These are phyloP conservation scores for Circinella minor DNA, from an alignment of 371 early-diverging fungal genomes.

Conservation along the genomic window DNA sequence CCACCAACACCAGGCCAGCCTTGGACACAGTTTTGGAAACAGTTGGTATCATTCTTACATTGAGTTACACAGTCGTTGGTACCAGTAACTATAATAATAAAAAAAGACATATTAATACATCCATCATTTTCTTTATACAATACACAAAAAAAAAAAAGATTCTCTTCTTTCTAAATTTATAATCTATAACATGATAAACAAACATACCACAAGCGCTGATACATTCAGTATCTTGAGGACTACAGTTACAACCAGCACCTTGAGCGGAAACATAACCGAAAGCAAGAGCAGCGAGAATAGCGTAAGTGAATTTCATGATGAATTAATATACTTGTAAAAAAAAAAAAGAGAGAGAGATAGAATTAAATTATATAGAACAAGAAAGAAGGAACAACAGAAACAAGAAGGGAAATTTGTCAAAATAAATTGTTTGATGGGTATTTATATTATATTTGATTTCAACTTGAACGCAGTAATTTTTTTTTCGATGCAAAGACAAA, in stretches of 20 bases:
- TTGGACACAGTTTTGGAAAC: constrained; percentile 17
- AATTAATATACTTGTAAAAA: not conserved
- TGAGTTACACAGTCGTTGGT: constrained; percentile 18
- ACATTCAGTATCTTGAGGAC: constrained; percentile 17
- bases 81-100: constrained; percentile 11
- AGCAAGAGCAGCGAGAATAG: constrained; percentile 14
- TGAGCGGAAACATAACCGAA: constrained; percentile 10
- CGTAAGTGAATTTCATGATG: constrained; percentile 20
- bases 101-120: too few relatives aligned
- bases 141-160: too few relatives aligned
- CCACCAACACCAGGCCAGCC: constrained; percentile 23
- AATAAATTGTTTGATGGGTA: too few relatives aligned
- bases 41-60: constrained; percentile 15
- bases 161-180: not conserved
- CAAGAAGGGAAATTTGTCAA: too few relatives aligned
- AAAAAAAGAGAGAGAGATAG: not conserved
- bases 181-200: not conserved
- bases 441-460: too few relatives aligned
- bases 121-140: too few relatives aligned
- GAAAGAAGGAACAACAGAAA: too few relatives aligned
- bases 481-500: too few relatives aligned
- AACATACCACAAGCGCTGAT: constrained; percentile 19
- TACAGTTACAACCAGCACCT: constrained; percentile 13
- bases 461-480: too few relatives aligned
- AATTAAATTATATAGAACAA: too few relatives aligned